Conservation (phyloP, 768 basidiomycete genomes). For the Psilocybe azurescens region DNA sequence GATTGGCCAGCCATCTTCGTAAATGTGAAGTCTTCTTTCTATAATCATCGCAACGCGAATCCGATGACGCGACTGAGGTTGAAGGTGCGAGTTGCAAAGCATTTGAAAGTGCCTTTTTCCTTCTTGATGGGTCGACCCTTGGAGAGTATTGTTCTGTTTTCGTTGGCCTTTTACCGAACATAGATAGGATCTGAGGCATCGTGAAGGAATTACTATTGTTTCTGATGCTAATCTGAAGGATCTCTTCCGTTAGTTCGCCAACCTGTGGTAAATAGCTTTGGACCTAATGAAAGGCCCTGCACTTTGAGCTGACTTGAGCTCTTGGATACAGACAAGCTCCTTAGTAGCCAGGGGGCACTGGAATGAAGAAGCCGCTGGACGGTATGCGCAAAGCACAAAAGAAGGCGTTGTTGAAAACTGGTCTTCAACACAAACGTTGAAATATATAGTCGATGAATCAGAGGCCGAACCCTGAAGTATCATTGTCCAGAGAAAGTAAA, state of each 20-base stretch:
- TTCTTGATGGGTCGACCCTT: background rate
- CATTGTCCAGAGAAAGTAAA: background rate
- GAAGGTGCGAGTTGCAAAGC: background rate
- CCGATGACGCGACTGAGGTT: background rate
- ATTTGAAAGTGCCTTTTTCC: too few relatives aligned
- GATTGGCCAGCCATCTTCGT: conserved; percentile 1
- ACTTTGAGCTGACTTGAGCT: too few relatives aligned
- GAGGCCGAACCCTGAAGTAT: background rate
- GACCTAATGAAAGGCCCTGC: too few relatives aligned
- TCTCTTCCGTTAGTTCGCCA: too few relatives aligned
- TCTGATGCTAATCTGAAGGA: too few relatives aligned
- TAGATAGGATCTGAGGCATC: background rate
- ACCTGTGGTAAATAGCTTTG: too few relatives aligned
- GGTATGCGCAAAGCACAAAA: background rate
- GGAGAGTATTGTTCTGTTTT: background rate
- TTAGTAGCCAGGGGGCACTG: background rate
- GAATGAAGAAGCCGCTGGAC: background rate
- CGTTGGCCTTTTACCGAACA: background rate
- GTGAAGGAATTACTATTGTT: too few relatives aligned
- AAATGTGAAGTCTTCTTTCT: background rate
- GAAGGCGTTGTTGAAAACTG: background rate
- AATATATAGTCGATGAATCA: background rate
- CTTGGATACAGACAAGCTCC: too few relatives aligned
- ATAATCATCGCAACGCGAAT: background rate
- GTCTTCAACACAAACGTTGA: background rate